Evolutionary conservation across 2,329 filamentous ascomycete genomes (phyloP).

Genomic region (Hawksworthiomyces lignivorus): DNA sequence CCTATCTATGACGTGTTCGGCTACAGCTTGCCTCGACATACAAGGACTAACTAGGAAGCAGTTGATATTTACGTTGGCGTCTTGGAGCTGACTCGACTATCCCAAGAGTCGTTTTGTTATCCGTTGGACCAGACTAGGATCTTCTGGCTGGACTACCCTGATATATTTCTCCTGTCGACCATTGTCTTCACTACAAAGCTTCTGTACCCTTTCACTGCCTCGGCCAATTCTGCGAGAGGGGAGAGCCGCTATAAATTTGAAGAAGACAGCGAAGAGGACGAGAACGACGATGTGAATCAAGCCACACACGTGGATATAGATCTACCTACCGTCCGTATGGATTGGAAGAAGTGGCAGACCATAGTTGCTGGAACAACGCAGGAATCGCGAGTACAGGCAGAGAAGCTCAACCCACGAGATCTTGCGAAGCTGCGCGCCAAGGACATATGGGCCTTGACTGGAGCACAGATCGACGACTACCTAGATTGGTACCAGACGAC

Average conservation of each 20-base stretch:
- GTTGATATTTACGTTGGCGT: constrained; percentile 57
- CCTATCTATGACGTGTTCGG: too few relatives aligned
- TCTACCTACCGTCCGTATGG: constrained; percentile 50
- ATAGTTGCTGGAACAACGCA: constrained; percentile 31
- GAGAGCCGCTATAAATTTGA: too few relatives aligned
- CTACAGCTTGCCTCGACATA: too few relatives aligned
- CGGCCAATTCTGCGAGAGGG: too few relatives aligned
- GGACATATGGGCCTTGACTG: constrained; percentile 39
- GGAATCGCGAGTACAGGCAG: constrained; percentile 3
- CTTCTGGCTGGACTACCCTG: constrained; percentile 57
- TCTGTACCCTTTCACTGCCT: constrained; percentile 56
- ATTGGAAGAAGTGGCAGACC: constrained; percentile 66
- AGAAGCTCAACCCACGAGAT: constrained; percentile 16
- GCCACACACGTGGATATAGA: constrained; percentile 37
- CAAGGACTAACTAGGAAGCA: constrained; percentile 26
- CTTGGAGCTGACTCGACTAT: constrained; percentile 44
- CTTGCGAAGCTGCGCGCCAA: constrained; percentile 20
- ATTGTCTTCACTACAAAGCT: constrained; percentile 73
- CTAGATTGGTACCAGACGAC: constrained; percentile 71
- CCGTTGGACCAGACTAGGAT: constrained; percentile 37
- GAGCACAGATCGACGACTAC: constrained; percentile 61
- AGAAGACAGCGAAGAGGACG: constrained; percentile 15
- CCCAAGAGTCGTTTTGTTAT: constrained; percentile 51
- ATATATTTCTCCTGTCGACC: constrained; percentile 63
- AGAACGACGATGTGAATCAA: background rate